Percentiles rank a stretch among this genome's conserved stretches.
phyloP scores from a whole-genome alignment of 192 early-diverging fungal genomes.

The Backusella morwellensis region DNA sequence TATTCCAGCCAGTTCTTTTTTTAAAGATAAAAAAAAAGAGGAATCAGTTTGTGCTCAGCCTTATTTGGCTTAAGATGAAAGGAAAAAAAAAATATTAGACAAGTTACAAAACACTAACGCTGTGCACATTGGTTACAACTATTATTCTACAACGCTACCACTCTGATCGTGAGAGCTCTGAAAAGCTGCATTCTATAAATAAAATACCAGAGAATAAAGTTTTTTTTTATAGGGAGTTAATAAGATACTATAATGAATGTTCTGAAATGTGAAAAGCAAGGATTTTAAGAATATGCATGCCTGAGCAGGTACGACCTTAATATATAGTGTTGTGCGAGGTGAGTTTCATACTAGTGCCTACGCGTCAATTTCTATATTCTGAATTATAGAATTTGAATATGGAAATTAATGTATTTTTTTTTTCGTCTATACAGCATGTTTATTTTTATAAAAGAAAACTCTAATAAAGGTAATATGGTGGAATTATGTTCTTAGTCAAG shows the following conservation, averaged over 20 bases:
- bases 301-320: background rate
- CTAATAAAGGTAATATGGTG: background rate
- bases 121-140: background rate
- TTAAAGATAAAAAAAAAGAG: no score
- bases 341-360: background rate
- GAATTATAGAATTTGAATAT: background rate
- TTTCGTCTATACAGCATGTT: background rate
- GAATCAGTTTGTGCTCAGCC: no score
- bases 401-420: background rate
- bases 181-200: background rate
- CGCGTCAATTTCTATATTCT: background rate
- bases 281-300: background rate
- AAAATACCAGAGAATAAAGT: background rate
- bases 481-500: constrained; percentile 11
- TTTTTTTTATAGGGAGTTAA: no score
- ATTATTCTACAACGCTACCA: background rate
- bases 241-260: background rate
- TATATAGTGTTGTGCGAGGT: background rate
- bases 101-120: background rate
- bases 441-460: background rate
- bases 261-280: background rate
- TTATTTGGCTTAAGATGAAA: no score
- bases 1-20: no score
- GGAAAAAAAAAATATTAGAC: background rate
- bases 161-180: no score